phyloP scores from a whole-genome alignment of 495 filamentous ascomycete genomes.

The Amphirosellinia nigrospora region DNA sequence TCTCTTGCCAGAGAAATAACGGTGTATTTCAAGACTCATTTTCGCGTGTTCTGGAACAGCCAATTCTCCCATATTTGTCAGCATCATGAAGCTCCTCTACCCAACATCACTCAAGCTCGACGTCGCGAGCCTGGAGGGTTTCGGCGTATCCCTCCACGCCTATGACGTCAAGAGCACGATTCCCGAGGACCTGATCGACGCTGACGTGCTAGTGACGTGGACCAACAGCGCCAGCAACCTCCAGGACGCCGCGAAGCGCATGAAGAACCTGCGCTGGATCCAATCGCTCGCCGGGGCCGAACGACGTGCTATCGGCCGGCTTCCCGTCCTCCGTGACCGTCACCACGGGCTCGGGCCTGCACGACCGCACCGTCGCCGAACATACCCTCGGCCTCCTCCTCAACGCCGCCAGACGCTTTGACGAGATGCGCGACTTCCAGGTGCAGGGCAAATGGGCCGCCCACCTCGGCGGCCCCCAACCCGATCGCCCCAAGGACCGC shows the following conservation, averaged over 20 bases:
- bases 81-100: conserved; percentile 65
- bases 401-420: conserved; percentile 55
- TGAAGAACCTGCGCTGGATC: conserved; percentile 64
- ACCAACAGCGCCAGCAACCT: conserved; percentile 60
- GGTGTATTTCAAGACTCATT: not conserved
- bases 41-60: not conserved
- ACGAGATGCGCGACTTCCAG: conserved; percentile 65
- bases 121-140: conserved; percentile 56
- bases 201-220: conserved; percentile 64
- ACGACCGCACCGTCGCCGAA: conserved; percentile 66
- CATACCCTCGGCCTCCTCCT: conserved; percentile 62
- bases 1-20: not conserved
- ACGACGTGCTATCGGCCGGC: conserved; percentile 64
- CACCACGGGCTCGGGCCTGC: conserved; percentile 64
- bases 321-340: conserved; percentile 52
- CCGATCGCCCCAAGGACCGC: conserved; percentile 49
- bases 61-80: not conserved
- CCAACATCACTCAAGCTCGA: conserved; percentile 62
- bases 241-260: conserved; percentile 51
- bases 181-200: conserved; percentile 58
- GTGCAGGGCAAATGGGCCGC: conserved; percentile 58
- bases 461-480: conserved; percentile 63
- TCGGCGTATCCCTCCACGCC: conserved; percentile 55
- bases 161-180: conserved; percentile 62
- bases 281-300: conserved; percentile 67